Evolutionary conservation across 148 eudicot species (phyloP).

Genomic region (Bassia scoparia): DNA sequence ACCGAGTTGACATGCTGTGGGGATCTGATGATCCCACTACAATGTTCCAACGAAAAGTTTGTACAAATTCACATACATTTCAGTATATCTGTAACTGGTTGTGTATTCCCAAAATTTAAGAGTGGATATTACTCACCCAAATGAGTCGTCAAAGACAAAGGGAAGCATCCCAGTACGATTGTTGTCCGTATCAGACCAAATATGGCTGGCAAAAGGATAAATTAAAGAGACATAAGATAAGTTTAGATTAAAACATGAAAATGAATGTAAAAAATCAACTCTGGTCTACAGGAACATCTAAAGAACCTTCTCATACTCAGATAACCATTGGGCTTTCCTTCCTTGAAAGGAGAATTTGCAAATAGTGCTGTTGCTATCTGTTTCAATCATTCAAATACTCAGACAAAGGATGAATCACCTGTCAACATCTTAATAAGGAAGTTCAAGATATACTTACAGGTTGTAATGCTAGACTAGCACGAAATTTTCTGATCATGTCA

Average conservation of each 20-base stretch:
- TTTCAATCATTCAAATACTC: slow-evolving; percentile 23
- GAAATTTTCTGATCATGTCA: slow-evolving; percentile 93
- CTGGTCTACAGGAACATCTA: slow-evolving; percentile 7
- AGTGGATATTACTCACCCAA: slow-evolving; percentile 29
- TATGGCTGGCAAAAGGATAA: slow-evolving; percentile 27
- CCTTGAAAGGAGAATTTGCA: slow-evolving; percentile 98
- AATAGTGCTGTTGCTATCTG: slow-evolving; percentile 96
- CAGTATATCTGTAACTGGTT: not conserved
- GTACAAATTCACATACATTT: not conserved
- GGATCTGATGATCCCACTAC: not conserved
- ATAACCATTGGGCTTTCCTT: slow-evolving; percentile 95
- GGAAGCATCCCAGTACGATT: slow-evolving; percentile 20
- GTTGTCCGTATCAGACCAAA: slow-evolving; percentile 13
- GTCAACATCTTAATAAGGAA: slow-evolving; percentile 7
- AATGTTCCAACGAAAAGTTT: not conserved
- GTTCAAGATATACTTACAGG: slow-evolving; percentile 56
- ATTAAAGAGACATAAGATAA: slow-evolving; percentile 15
- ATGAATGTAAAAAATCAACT: not conserved
- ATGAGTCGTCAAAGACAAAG: slow-evolving; percentile 10
- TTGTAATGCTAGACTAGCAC: slow-evolving; percentile 95
- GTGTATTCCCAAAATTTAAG: not conserved
- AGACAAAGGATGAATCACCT: slow-evolving; percentile 13
- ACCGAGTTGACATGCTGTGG: not conserved
- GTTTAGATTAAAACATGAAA: not conserved
- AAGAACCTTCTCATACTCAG: slow-evolving; percentile 88